A percentile compares a stretch with the other conserved stretches of the same genome.
Evolutionary conservation across 805 yeast species (phyloP).

Genomic region (Zygotorulaspora sp.): DNA sequence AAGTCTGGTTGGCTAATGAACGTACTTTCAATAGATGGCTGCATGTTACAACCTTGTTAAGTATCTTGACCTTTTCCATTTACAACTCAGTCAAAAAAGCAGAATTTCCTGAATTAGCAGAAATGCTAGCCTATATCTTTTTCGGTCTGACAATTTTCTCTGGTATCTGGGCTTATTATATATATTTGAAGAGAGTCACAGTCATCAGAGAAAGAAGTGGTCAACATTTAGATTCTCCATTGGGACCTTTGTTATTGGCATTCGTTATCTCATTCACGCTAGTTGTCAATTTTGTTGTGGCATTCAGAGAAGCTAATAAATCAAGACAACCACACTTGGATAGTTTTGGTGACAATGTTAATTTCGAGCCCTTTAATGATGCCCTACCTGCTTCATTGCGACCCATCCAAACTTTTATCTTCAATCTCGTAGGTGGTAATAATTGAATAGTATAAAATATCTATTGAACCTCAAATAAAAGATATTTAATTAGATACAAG

Average conservation of each 20-base stretch:
- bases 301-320: slow-evolving; percentile 43
- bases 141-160: slow-evolving; percentile 78
- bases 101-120: slow-evolving; percentile 59
- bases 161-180: slow-evolving; percentile 84
- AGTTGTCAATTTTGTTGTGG: slow-evolving; percentile 65
- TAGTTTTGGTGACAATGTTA: slow-evolving; percentile 6
- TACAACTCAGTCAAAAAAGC: slow-evolving; percentile 71
- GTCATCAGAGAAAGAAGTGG: slow-evolving; percentile 79
- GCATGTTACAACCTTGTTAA: slow-evolving; percentile 77
- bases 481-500: background rate
- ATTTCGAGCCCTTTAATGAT: slow-evolving; percentile 19
- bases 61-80: slow-evolving; percentile 79
- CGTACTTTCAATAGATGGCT: slow-evolving; percentile 96
- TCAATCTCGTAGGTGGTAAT: slow-evolving; percentile 35
- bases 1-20: slow-evolving; percentile 98
- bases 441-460: background rate
- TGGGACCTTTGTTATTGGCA: slow-evolving; percentile 84
- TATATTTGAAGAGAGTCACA: slow-evolving; percentile 64
- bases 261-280: slow-evolving; percentile 62
- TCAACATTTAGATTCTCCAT: slow-evolving; percentile 79
- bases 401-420: slow-evolving; percentile 32
- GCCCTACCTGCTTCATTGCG: slow-evolving; percentile 21
- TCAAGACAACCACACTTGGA: slow-evolving; percentile 9
- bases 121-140: slow-evolving; percentile 67
- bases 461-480: background rate